phyloP scores from a whole-genome alignment of 228 moss, liverwort and hornwort species.

The Sphagnum fallax region DNA sequence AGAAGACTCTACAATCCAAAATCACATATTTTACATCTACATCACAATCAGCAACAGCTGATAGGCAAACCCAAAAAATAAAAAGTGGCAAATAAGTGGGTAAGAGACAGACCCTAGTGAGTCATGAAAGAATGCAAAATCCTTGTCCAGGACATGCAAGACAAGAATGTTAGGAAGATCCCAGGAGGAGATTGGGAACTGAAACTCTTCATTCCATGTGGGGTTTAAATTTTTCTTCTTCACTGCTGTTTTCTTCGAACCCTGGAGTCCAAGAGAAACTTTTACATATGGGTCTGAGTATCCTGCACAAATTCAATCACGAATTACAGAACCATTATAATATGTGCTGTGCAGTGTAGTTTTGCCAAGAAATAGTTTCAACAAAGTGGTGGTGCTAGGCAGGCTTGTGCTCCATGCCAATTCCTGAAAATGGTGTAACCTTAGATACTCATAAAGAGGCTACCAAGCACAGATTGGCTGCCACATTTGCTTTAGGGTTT shows the following conservation, averaged over 20 bases:
- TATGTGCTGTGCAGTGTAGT: no score
- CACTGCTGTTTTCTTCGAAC: constrained; percentile 25
- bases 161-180: constrained; percentile 37
- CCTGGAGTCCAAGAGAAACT: constrained; percentile 31
- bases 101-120: constrained; percentile 45
- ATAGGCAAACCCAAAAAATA: not conserved
- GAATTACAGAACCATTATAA: no score
- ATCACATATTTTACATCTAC: no score
- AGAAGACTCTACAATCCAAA: not conserved
- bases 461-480: no score
- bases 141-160: constrained; percentile 65
- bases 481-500: no score
- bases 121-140: constrained; percentile 31
- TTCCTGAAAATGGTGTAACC: no score
- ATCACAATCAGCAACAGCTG: no score
- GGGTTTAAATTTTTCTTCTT: constrained; percentile 52
- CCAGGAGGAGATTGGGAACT: constrained; percentile 61
- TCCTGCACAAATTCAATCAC: no score
- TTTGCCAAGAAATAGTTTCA: no score
- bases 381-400: no score
- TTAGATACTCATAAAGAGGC: no score
- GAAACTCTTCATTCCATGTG: constrained; percentile 58
- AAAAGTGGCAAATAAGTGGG: not conserved
- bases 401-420: no score
- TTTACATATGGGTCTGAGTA: constrained; percentile 69